phyloP scores from a whole-genome alignment of 2,329 filamentous ascomycete species.

The Pezicula neosporulosa region DNA sequence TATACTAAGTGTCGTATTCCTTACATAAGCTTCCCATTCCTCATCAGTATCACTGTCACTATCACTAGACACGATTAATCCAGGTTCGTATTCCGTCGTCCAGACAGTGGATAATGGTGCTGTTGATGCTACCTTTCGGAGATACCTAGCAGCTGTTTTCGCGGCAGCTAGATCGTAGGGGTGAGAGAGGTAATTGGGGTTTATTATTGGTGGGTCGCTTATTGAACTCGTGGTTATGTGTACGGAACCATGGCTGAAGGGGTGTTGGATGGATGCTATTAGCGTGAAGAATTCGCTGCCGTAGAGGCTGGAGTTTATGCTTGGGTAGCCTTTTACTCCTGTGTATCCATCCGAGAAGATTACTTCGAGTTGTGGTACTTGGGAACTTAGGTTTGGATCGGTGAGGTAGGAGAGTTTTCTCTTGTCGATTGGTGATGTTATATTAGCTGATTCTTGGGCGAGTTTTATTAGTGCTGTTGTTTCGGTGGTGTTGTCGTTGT shows the following conservation, averaged over 20 bases:
- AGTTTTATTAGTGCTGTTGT: conserved; percentile 26
- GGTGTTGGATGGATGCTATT: conserved; percentile 49
- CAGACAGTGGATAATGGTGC: conserved; percentile 12
- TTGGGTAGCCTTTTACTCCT: conserved; percentile 27
- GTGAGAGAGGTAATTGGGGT: conserved; percentile 50
- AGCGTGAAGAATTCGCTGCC: conserved; percentile 25
- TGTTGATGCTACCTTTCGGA: conserved; percentile 13
- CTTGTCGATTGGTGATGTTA: conserved; percentile 28
- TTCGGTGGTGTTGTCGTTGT: too few species aligned
- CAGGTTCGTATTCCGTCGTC: conserved; percentile 19
- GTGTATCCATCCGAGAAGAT: conserved; percentile 42
- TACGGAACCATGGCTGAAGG: conserved; percentile 53
- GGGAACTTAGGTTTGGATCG: conserved; percentile 15
- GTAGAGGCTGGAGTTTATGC: conserved; percentile 8
- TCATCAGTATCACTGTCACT: too few species aligned
- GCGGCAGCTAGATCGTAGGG: conserved; percentile 43
- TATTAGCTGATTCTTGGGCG: conserved; percentile 29
- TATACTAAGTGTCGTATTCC: conserved; percentile 5
- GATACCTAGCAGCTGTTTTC: conserved; percentile 14
- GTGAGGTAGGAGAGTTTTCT: conserved; percentile 38
- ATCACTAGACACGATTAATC: conserved; percentile 3
- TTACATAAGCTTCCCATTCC: conserved; percentile 5
- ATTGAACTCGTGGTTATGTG: conserved; percentile 45
- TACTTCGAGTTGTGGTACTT: conserved; percentile 19
- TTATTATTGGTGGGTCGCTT: conserved; percentile 40